These are phyloP conservation scores for Colletotrichum eleusines DNA, from an alignment of 2,329 filamentous ascomycete species.

Conservation along the genomic window DNA sequence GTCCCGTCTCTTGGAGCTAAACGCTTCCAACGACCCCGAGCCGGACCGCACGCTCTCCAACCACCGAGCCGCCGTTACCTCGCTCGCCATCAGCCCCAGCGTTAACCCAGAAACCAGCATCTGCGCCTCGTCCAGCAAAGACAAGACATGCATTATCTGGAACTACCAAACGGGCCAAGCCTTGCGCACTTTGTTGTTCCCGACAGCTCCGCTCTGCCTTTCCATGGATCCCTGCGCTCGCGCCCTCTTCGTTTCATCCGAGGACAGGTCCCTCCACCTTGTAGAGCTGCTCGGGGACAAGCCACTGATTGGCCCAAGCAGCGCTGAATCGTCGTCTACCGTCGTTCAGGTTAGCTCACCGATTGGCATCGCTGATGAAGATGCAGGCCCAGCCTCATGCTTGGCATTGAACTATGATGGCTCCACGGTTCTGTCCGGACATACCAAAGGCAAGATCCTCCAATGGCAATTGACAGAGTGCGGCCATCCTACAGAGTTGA, in stretches of 20 bases:
- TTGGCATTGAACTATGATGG: conserved; percentile 85
- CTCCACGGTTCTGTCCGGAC: conserved; percentile 82
- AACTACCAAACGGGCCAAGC: conserved; percentile 85
- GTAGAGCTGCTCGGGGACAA: conserved; percentile 76
- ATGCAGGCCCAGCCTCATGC: conserved; percentile 75
- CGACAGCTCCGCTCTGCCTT: conserved; percentile 77
- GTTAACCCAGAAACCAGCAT: conserved; percentile 78
- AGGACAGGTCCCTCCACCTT: conserved; percentile 83
- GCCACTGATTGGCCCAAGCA: conserved; percentile 65
- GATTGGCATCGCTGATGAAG: conserved; percentile 69
- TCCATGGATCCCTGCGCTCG: conserved; percentile 85
- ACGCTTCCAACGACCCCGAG: conserved; percentile 68
- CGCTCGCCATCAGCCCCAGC: conserved; percentile 73
- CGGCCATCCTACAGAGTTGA: conserved; percentile 74
- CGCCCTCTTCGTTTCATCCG: conserved; percentile 83
- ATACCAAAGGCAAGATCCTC: conserved; percentile 81
- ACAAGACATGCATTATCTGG: conserved; percentile 93
- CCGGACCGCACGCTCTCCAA: conserved; percentile 83
- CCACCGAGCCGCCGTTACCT: conserved; percentile 80
- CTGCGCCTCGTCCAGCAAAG: conserved; percentile 84
- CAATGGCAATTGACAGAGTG: conserved; percentile 83
- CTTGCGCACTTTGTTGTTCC: conserved; percentile 85
- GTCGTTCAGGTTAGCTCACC: conserved; percentile 67
- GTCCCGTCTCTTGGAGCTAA: conserved; percentile 74
- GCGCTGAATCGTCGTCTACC: conserved; percentile 66